Evolutionary conservation across 495 filamentous ascomycete genomes (phyloP).

Genomic region (Amniculicola lignicola): DNA sequence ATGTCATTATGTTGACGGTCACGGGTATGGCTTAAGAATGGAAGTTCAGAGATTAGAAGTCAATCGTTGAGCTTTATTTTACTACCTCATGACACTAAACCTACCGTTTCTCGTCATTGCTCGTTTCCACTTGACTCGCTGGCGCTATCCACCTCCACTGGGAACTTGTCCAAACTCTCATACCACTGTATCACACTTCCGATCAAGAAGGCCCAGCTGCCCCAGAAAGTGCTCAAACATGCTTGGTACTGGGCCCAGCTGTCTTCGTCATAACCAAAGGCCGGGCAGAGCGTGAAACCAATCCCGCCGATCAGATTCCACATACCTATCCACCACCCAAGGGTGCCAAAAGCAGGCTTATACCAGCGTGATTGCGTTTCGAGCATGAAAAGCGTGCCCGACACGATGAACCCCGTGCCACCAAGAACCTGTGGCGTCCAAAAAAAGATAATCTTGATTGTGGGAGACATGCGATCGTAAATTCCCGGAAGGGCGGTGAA

Average conservation of each 20-base stretch:
- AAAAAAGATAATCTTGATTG: constrained; percentile 55
- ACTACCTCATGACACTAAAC: too few relatives aligned
- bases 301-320: constrained; percentile 62
- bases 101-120: too few relatives aligned
- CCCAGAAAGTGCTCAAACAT: constrained; percentile 62
- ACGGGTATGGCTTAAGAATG: too few relatives aligned
- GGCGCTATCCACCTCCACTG: constrained; percentile 48
- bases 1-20: too few relatives aligned
- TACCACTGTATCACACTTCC: constrained; percentile 65
- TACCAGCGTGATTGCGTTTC: constrained; percentile 70
- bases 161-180: constrained; percentile 60
- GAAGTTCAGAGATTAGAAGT: too few relatives aligned
- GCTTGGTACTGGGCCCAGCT: constrained; percentile 57
- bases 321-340: constrained; percentile 61
- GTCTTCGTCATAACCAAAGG: constrained; percentile 51
- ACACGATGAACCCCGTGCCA: constrained; percentile 61
- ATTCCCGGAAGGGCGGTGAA: constrained; percentile 64
- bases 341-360: constrained; percentile 51
- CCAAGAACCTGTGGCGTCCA: constrained; percentile 70
- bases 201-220: constrained; percentile 66
- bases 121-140: too few relatives aligned
- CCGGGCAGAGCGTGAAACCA: constrained; percentile 67
- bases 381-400: constrained; percentile 60
- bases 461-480: constrained; percentile 46
- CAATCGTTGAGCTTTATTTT: too few relatives aligned